Evolutionary conservation across 2,329 filamentous ascomycete species (phyloP).

Genomic region (Cercospora sp.): DNA sequence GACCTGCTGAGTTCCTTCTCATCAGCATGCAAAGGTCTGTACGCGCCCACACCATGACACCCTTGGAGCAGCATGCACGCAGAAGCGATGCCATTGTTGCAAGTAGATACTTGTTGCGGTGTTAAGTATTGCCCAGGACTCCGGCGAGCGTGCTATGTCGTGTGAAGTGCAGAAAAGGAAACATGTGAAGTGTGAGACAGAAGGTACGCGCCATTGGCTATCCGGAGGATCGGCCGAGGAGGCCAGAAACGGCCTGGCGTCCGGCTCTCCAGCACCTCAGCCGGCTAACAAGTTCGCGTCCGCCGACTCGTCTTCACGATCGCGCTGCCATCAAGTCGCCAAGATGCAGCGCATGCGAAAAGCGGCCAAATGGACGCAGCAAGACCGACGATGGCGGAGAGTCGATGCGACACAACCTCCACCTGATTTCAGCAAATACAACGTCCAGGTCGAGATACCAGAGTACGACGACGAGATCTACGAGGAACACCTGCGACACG

Average conservation of each 20-base stretch:
- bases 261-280: neutral
- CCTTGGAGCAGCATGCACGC: neutral
- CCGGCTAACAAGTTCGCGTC: neutral
- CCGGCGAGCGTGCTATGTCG: neutral
- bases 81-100: neutral
- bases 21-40: neutral
- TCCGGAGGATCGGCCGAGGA: neutral
- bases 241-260: neutral
- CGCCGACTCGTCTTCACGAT: neutral
- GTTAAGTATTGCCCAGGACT: neutral
- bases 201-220: neutral
- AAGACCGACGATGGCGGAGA: conserved; percentile 19
- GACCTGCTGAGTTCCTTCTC: neutral
- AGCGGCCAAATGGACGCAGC: conserved; percentile 21
- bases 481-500: conserved; percentile 62
- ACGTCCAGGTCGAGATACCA: conserved; percentile 75
- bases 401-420: conserved; percentile 10
- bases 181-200: neutral
- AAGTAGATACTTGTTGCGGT: neutral
- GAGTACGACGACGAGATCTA: conserved; percentile 89
- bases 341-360: conserved; percentile 20
- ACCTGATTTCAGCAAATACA: conserved; percentile 76
- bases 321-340: conserved; percentile 1
- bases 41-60: neutral
- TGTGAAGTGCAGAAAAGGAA: neutral